Evolutionary conservation across 352 stramenopile genomes (phyloP).

Genomic region (Globisporangium echinulatum): DNA sequence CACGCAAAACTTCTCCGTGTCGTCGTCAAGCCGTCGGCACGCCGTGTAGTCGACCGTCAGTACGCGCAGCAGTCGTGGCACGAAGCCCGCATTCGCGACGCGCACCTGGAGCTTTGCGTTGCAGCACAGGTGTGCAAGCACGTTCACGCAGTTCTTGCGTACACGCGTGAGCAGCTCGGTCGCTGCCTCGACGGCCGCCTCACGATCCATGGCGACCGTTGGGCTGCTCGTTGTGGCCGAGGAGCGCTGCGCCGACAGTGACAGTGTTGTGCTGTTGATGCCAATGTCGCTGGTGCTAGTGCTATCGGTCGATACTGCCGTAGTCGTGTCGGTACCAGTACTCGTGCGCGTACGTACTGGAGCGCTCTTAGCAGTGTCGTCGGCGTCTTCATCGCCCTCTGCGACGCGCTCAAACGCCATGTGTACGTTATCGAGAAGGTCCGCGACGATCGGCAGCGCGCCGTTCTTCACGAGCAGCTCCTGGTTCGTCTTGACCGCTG

Average conservation of each 20-base stretch:
- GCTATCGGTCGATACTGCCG: too few relatives aligned
- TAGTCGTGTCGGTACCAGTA: not conserved
- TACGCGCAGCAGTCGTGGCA: conserved; percentile 45
- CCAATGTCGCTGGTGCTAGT: too few relatives aligned
- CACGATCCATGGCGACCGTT: conserved; percentile 3
- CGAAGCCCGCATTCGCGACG: conserved; percentile 43
- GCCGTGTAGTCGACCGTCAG: conserved; percentile 23
- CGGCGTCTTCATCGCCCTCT: conserved; percentile 12
- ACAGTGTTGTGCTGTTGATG: not conserved
- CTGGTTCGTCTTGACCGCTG: conserved; percentile 56
- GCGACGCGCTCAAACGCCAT: conserved; percentile 20
- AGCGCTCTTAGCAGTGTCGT: conserved; percentile 1
- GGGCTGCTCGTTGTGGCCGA: not conserved
- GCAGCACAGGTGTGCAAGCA: conserved; percentile 64
- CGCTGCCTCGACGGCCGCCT: conserved; percentile 18
- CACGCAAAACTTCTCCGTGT: conserved; percentile 65
- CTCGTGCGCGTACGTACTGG: not conserved
- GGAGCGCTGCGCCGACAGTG: not conserved
- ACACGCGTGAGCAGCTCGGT: conserved; percentile 23
- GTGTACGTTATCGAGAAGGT: conserved; percentile 30
- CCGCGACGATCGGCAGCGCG: conserved; percentile 35
- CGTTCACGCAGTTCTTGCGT: conserved; percentile 58
- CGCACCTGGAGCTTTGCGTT: conserved; percentile 62
- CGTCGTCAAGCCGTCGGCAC: conserved; percentile 23
- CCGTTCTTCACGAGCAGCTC: conserved; percentile 54